Evolutionary conservation across 2,329 filamentous ascomycete species (phyloP).

Genomic region (Hawksworthiomyces lignivorus): DNA sequence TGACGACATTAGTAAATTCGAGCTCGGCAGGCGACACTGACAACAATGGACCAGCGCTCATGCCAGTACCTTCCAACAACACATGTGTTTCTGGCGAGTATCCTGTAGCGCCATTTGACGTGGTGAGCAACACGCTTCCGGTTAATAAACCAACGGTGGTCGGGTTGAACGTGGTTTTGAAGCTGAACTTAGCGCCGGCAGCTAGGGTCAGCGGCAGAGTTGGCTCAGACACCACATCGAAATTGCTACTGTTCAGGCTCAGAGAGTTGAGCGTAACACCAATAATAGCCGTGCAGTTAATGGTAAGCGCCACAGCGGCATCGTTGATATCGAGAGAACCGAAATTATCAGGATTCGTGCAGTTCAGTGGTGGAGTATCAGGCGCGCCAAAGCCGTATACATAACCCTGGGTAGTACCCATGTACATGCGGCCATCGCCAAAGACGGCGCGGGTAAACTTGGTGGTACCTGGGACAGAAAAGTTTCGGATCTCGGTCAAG

Average conservation of each 20-base stretch:
- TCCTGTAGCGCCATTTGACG: conserved; percentile 36
- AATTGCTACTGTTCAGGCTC: conserved; percentile 29
- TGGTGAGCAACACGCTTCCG: conserved; percentile 38
- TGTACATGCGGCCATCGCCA: conserved; percentile 46
- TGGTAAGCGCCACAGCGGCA: conserved; percentile 21
- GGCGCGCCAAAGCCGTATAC: conserved; percentile 50
- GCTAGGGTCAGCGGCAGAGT: conserved; percentile 25
- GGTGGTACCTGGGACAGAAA: conserved; percentile 42
- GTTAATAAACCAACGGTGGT: conserved; percentile 39
- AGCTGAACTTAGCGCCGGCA: conserved; percentile 31
- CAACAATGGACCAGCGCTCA: conserved; percentile 38
- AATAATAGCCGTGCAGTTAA: conserved; percentile 43
- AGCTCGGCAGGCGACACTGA: conserved; percentile 39
- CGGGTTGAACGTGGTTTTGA: conserved; percentile 39
- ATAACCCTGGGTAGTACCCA: conserved; percentile 43
- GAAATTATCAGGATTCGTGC: conserved; percentile 39
- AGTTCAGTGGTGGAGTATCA: conserved; percentile 46
- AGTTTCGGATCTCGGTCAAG: conserved; percentile 41
- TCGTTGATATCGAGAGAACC: conserved; percentile 35
- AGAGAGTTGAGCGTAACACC: conserved; percentile 33
- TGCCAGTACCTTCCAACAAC: conserved; percentile 40
- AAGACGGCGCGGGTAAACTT: conserved; percentile 54
- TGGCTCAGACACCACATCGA: conserved; percentile 23
- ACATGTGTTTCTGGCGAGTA: conserved; percentile 40
- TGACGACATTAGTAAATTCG: conserved; percentile 41